Evolutionary conservation across 495 filamentous ascomycete genomes (phyloP).

Genomic region (Podospora anserina): DNA sequence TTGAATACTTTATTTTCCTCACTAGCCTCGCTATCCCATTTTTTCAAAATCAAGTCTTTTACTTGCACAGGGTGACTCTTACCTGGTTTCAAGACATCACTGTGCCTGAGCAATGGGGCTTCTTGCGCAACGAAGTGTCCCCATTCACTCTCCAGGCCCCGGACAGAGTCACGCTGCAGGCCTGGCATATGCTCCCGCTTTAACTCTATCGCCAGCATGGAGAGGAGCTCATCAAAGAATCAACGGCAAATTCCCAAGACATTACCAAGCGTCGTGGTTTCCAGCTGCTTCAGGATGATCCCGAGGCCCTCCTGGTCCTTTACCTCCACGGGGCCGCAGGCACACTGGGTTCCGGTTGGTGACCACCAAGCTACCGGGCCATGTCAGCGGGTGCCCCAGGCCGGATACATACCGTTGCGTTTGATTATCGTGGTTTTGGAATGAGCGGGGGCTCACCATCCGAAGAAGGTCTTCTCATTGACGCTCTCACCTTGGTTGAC

Average conservation of each 20-base stretch:
- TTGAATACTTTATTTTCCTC: conserved; percentile 41
- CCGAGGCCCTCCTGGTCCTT: conserved; percentile 56
- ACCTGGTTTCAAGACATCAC: conserved; percentile 62
- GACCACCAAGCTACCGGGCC: conserved; percentile 61
- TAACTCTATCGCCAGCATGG: conserved; percentile 57
- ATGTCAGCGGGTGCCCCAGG: conserved; percentile 53
- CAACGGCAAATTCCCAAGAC: conserved; percentile 44
- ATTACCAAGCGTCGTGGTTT: conserved; percentile 53
- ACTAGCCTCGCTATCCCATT: conserved; percentile 46
- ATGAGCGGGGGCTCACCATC: conserved; percentile 71
- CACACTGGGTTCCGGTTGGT: conserved; percentile 59
- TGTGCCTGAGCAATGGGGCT: conserved; percentile 72
- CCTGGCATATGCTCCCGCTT: conserved; percentile 68
- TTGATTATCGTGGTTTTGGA: conserved; percentile 90
- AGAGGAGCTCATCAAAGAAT: conserved; percentile 44
- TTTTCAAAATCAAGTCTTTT: conserved; percentile 50
- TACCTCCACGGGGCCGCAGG: conserved; percentile 58
- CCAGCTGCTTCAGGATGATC: conserved; percentile 55
- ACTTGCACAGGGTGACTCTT: conserved; percentile 68
- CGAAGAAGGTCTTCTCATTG: conserved; percentile 75
- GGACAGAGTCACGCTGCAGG: conserved; percentile 56
- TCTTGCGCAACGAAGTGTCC: conserved; percentile 70
- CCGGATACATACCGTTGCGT: conserved; percentile 54
- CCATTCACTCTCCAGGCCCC: conserved; percentile 58
- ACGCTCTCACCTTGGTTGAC: conserved; percentile 66